phyloP scores from a whole-genome alignment of 345 rosid genomes.

The Laguncularia racemosa region DNA sequence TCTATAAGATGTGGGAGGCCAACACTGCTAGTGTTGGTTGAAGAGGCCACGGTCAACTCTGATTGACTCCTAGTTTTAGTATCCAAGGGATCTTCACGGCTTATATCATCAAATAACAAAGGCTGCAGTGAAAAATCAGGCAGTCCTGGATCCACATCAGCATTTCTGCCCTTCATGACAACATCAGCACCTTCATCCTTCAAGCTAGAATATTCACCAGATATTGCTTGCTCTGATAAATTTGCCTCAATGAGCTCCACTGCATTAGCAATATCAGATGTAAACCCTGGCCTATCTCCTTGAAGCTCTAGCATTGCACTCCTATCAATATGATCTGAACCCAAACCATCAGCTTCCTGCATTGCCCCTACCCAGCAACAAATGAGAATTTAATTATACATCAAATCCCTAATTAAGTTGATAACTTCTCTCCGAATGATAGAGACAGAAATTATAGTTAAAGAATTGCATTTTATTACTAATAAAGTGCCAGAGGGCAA shows the following conservation, averaged over 20 bases:
- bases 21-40: slow-evolving; percentile 21
- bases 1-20: slow-evolving; percentile 40
- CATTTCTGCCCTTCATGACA: slow-evolving; percentile 15
- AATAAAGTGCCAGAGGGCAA: slow-evolving; percentile 10
- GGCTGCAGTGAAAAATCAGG: slow-evolving; percentile 26
- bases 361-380: slow-evolving; percentile 87
- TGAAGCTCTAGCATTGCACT: slow-evolving; percentile 17
- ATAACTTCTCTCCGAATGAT: background rate
- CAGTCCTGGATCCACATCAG: slow-evolving; percentile 24
- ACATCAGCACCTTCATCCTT: slow-evolving; percentile 15
- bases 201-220: slow-evolving; percentile 9
- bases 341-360: slow-evolving; percentile 75
- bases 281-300: slow-evolving; percentile 8
- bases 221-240: slow-evolving; percentile 10
- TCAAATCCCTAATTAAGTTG: background rate
- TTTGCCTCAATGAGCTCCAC: slow-evolving; percentile 17
- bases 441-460: background rate
- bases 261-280: slow-evolving; percentile 15
- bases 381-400: slow-evolving; percentile 60
- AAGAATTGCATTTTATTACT: background rate
- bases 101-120: slow-evolving; percentile 21
- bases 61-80: slow-evolving; percentile 15
- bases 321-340: slow-evolving; percentile 26
- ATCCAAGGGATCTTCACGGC: slow-evolving; percentile 28
- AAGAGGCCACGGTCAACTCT: slow-evolving; percentile 12